Base-by-base conservation (phyloP, 345 rosid species). In the Boechera stricta region DNA sequence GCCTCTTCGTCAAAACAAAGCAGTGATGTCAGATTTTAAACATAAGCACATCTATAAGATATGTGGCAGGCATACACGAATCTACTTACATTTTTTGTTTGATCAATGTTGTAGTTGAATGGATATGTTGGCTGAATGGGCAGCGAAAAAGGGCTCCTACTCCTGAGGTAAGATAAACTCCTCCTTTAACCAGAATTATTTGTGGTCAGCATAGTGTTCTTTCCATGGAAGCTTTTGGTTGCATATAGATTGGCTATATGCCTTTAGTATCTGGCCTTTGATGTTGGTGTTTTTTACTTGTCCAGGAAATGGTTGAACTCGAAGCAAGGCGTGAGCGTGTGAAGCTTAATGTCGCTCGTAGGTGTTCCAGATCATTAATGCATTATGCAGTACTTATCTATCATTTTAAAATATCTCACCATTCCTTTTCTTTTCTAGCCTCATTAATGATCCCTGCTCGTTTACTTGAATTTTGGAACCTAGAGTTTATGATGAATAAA, bases 121-220 rank as follows among this genome's bases (percentile, higher is more conserved):
- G 98, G 99, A 95, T 95, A 76, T 89, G 97, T 84, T 95, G 98
- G 99, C 85, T 92, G 80, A 92, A 91, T 54, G 98, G 98, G 58
- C 99, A 95, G 86, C 88, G 97, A 4, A 95, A 88, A 81, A 84
- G 44, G 55, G 91, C 96, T 82, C 97, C 98, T 10, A 84, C 98
- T 60, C 86, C 86, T 4, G 94, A 91, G 92, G 98, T 91, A 86
- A 81, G 35, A 71, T 65, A 35, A 16, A 13, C 8, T 42, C 28
- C 6, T 74, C 54, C 42, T 59, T 21, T 64, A 7, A 59, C 52
- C 26, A 10, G 11, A 51, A 2, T 5, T 57, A 31, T 71, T 16
- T 32, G 5, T 26, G 28, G 5, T 41, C 33, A 18, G 53, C 49
- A 67, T 36, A 11, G 35, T 33, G 41, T 77, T 64, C 33, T 64